Base-by-base conservation (phyloP, 2,329 filamentous ascomycete species). In the Sclerotinia spermophila region DNA sequence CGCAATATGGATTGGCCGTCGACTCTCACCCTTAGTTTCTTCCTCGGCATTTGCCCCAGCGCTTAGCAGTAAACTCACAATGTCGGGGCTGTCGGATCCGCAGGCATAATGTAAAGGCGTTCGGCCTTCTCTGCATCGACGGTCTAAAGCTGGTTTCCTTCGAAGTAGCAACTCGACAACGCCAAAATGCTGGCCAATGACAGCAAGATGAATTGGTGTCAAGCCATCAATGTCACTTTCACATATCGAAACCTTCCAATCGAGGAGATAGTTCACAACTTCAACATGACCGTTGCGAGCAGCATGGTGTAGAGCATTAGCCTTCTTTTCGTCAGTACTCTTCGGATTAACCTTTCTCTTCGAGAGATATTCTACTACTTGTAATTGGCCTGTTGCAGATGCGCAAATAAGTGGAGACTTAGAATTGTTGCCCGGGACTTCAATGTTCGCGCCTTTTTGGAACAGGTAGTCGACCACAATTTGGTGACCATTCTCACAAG, bases 31-130 rank as follows among this genome's bases (percentile, higher is more conserved):
- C 5, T 48, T 38, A 0, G 51, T 55, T 55, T 67, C 56, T 58
- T 67, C 62, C 59, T 70, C 72, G 11, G 48, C 44, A 19, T 68
- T 24, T 7, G 70, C 72, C 17, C 71, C 67, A 33, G 62, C 67
- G 30, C 45, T 70, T 15, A 72, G 53, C 38, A 72, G 40, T 24
- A 72, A 44, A 27, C 67, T 68, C 6, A 73, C 67, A 19, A 72
- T 61, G 19, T 72, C 72, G 5, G 58, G n/a, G 30, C 55, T 68
- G 7, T 68, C 44, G 6, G 45, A 59, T 7, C 58, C 45, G 19
- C 70, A 71, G 38, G 72, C 70, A 67, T 70, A 73, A 61, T 72
- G 70, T 3, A 73, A 35, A 24, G 70, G 72, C n/a, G 61, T 71
- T 45, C 67, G 55, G 3, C 70, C 67, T 35, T 65, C 44, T 58